Base-by-base conservation (phyloP, 768 basidiomycete genomes). In the Amanita muscaria region DNA sequence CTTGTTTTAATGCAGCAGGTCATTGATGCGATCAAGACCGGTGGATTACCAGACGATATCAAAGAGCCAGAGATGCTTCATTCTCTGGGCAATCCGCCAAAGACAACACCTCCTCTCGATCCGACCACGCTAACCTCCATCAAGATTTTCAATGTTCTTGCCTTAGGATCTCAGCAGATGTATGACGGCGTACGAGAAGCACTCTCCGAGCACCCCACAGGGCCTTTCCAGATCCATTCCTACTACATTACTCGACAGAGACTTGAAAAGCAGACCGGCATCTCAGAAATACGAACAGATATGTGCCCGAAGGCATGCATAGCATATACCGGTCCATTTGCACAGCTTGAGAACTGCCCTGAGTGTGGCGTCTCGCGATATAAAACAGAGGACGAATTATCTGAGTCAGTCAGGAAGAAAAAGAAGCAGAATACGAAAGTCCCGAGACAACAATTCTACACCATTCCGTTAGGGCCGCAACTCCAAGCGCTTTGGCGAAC, bases 311-410 rank as follows among this genome's bases (percentile, higher is more conserved):
- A 34, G 42, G 29, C 8, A 6, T 31, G 42, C 16, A 15, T 42
- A 15, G 42, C 42, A 11, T 42, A 32, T 19, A 42, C 42, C 19
- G 42, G 42, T 15, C 42, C 42, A 8, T 42, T 42, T 42, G 9
- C 10, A n/a, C 6, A 4, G 11, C 42, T 42, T 5, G 33, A 34
- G 10, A 15, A 14, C 10, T 42, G 42, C 22, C 42, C 42, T 34
- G 12, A 12, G 25, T 42, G 42, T 15, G 22, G 33, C 32, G 5
- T 18, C 6, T 42, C 42, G 21, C 25, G 42, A 32, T 42, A 32
- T 15, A n/a, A 34, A 5, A 5, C 9, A 23, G 22, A 42, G 30
- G 14, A n/a, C 30, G 14, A 27, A 40, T 40, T 16, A 25, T 40
- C 24, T 10, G 24, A 21, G 8, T 40, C 14, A 15, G 11, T 5